Evolutionary conservation across 2,329 filamentous ascomycete genomes (phyloP).

Genomic region (Chaetomium globosum): DNA sequence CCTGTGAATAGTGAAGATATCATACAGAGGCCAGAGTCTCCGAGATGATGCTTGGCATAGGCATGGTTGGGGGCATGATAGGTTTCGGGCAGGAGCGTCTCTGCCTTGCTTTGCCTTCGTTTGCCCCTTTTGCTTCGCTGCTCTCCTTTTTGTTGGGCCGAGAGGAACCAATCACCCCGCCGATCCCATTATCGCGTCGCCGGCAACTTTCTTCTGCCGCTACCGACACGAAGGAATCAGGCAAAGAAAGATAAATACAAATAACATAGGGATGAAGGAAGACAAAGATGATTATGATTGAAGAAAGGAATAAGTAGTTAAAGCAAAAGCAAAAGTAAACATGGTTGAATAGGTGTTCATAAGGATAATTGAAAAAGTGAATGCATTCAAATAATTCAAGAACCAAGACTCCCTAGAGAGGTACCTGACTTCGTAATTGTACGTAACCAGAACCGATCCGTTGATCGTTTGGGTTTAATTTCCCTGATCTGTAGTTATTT

Average conservation of each 20-base stretch:
- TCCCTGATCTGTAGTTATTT: not conserved
- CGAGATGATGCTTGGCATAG: conserved; percentile 11
- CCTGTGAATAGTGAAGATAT: conserved; percentile 76
- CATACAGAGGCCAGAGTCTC: conserved; percentile 62
- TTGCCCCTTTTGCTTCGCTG: conserved; percentile 14
- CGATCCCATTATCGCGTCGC: conserved; percentile 25
- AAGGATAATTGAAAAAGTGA: not conserved
- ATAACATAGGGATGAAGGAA: not conserved
- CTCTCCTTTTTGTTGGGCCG: conserved; percentile 15
- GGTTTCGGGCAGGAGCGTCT: not conserved
- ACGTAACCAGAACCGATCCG: not conserved
- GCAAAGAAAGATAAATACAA: not conserved
- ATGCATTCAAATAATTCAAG: not conserved
- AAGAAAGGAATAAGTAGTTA: not conserved
- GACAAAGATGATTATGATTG: not conserved
- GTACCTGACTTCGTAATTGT: not conserved
- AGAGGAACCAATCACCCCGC: conserved; percentile 20
- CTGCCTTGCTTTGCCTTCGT: not conserved
- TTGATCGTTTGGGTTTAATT: not conserved
- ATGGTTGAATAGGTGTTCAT: not conserved
- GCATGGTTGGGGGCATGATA: not conserved
- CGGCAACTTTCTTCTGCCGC: conserved; percentile 8
- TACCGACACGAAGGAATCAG: not conserved
- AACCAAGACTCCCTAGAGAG: too few relatives aligned
- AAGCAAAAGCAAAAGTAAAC: not conserved